phyloP scores from a whole-genome alignment of 2,329 filamentous ascomycete species.

The Hymenoscyphus fraxineus region DNA sequence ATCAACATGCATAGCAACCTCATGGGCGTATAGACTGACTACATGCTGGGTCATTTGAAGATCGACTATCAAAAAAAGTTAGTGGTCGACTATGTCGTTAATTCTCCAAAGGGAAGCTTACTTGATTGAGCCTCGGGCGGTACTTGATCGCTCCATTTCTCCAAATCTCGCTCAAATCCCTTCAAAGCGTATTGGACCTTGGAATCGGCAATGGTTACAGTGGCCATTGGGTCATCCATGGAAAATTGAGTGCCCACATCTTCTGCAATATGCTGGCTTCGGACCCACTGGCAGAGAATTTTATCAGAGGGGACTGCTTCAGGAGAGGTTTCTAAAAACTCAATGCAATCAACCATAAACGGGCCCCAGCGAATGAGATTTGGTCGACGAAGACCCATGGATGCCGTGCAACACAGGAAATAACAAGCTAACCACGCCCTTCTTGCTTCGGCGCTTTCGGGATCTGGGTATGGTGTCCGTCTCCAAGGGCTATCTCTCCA shows the following conservation, averaged over 20 bases:
- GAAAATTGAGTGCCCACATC: slow-evolving; percentile 53
- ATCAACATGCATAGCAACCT: slow-evolving; percentile 55
- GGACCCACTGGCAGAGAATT: slow-evolving; percentile 40
- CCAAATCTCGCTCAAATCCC: slow-evolving; percentile 51
- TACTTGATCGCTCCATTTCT: slow-evolving; percentile 43
- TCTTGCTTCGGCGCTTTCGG: slow-evolving; percentile 35
- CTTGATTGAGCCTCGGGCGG: slow-evolving; percentile 37
- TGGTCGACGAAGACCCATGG: slow-evolving; percentile 43
- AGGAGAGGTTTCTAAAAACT: slow-evolving; percentile 40
- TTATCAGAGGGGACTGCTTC: slow-evolving; percentile 41
- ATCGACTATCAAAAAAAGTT: slow-evolving; percentile 35
- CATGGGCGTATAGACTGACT: slow-evolving; percentile 55
- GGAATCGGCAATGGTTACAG: slow-evolving; percentile 50
- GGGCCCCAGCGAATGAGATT: slow-evolving; percentile 42
- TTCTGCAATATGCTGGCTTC: slow-evolving; percentile 48
- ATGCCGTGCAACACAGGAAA: slow-evolving; percentile 39
- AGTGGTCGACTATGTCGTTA: slow-evolving; percentile 11
- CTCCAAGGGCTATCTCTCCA: slow-evolving; percentile 42
- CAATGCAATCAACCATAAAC: slow-evolving; percentile 44
- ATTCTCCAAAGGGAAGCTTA: slow-evolving; percentile 21
- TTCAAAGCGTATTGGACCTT: slow-evolving; percentile 53
- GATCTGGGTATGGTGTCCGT: slow-evolving; percentile 36
- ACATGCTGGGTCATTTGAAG: slow-evolving; percentile 50
- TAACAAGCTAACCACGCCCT: slow-evolving; percentile 36
- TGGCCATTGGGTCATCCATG: slow-evolving; percentile 42